Evolutionary conservation across 163 green algal genomes (phyloP).

Genomic region (Trebouxiophyceae sp.): DNA sequence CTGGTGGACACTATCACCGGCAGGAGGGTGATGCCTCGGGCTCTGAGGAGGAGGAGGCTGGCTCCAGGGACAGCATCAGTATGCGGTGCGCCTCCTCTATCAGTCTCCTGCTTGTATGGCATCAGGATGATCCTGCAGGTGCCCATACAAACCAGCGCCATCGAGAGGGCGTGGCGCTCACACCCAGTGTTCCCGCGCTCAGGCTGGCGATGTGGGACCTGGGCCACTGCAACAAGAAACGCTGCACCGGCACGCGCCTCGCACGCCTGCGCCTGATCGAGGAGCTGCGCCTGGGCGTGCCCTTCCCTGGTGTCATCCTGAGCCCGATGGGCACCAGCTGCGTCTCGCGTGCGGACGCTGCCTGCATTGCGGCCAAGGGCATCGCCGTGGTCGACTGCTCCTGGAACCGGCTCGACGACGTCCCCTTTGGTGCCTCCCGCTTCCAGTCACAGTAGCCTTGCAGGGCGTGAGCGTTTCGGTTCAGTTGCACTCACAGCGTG

Average conservation of each 20-base stretch:
- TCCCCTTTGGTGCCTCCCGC: slow-evolving; percentile 87
- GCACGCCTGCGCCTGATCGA: slow-evolving; percentile 44
- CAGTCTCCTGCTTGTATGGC: too few relatives aligned
- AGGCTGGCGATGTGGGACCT: slow-evolving; percentile 88
- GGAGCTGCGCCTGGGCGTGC: slow-evolving; percentile 40
- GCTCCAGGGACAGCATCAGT: too few relatives aligned
- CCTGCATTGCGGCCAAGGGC: slow-evolving; percentile 65
- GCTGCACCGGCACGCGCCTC: slow-evolving; percentile 76
- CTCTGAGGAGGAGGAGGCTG: too few relatives aligned
- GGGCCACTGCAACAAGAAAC: slow-evolving; percentile 90
- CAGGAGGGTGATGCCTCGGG: too few relatives aligned
- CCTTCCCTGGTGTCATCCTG: slow-evolving; percentile 78
- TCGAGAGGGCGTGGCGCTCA: too few relatives aligned
- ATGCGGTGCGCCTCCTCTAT: too few relatives aligned
- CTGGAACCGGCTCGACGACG: slow-evolving; percentile 90
- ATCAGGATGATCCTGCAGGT: too few relatives aligned
- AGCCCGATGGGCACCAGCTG: slow-evolving; percentile 51
- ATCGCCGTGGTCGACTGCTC: slow-evolving; percentile 97
- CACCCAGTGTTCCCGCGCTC: too few relatives aligned
- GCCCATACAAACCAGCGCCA: too few relatives aligned
- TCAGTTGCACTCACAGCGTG: too few relatives aligned
- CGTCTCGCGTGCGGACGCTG: slow-evolving; percentile 70
- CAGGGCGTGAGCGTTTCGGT: too few relatives aligned
- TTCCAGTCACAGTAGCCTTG: too few relatives aligned
- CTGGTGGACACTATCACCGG: slow-evolving; percentile 11